Evolutionary conservation across 495 filamentous ascomycete species (phyloP).

Genomic region (Chaetomium fimeti): DNA sequence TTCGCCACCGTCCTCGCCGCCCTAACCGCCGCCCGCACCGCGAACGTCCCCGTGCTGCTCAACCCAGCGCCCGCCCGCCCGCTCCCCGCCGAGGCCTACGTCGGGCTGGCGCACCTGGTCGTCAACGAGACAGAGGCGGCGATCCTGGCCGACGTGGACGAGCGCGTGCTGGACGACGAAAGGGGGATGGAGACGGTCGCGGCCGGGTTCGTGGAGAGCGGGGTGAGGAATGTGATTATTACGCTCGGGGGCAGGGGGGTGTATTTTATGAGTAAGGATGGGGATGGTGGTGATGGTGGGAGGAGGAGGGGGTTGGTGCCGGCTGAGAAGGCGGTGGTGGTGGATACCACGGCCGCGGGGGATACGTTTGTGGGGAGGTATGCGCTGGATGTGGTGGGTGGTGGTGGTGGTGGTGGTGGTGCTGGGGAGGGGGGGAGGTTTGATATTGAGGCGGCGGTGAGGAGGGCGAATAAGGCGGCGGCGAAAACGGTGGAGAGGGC

Average conservation of each 20-base stretch:
- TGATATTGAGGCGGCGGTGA: conserved; percentile 60
- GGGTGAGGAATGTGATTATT: conserved; percentile 73
- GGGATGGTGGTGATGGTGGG: no score
- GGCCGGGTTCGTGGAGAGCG: conserved; percentile 58
- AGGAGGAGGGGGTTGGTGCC: conserved; percentile 47
- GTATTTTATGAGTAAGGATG: conserved; percentile 50
- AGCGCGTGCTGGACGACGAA: conserved; percentile 49
- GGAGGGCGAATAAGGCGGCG: conserved; percentile 69
- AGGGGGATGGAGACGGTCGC: conserved; percentile 49
- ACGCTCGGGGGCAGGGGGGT: conserved; percentile 79
- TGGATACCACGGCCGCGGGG: conserved; percentile 92
- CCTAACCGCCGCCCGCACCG: conserved; percentile 52
- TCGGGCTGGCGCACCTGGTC: conserved; percentile 71
- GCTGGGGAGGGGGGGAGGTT: conserved; percentile 36
- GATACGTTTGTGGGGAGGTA: conserved; percentile 94
- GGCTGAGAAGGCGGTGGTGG: conserved; percentile 64
- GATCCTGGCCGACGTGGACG: conserved; percentile 58
- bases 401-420: no score
- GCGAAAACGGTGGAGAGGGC: conserved; percentile 70
- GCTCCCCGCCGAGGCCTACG: conserved; percentile 66
- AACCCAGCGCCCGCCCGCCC: conserved; percentile 81
- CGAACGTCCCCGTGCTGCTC: conserved; percentile 61
- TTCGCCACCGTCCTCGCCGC: conserved; percentile 66
- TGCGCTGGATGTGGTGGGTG: conserved; percentile 61
- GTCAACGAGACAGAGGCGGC: conserved; percentile 91